These are phyloP conservation scores for Gloeostereum incarnatum DNA, from an alignment of 768 basidiomycete species.

Conservation along the genomic window DNA sequence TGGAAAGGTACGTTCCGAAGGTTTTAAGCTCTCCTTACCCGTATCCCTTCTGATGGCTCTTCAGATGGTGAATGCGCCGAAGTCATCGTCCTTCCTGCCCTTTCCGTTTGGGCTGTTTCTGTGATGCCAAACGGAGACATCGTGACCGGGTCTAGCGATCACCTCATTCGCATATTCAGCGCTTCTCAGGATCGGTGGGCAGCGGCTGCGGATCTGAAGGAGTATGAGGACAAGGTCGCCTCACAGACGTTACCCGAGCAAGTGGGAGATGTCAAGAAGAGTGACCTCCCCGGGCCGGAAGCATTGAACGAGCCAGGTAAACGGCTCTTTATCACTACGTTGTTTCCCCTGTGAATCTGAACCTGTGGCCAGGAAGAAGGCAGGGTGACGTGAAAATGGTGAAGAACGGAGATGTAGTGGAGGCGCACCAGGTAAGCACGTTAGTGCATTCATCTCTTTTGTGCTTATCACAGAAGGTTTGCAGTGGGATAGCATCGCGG, in stretches of 20 bases:
- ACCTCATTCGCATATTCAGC: conserved; percentile 81
- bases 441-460: neutral
- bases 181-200: conserved; percentile 67
- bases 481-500: conserved; percentile 78
- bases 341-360: neutral
- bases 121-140: conserved; percentile 88
- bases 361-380: conserved; percentile 58
- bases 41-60: neutral
- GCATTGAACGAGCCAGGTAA: conserved; percentile 65
- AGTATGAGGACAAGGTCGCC: conserved; percentile 68
- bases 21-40: conserved; percentile 2
- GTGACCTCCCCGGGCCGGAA: conserved; percentile 83
- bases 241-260: conserved; percentile 80
- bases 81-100: conserved; percentile 86
- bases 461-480: conserved; percentile 2
- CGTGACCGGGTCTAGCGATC: conserved; percentile 86
- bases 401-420: conserved; percentile 67
- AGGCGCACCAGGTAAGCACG: conserved; percentile 75
- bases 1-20: conserved; percentile 65
- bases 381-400: conserved; percentile 93
- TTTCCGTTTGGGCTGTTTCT: conserved; percentile 95
- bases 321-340: conserved; percentile 15
- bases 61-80: conserved; percentile 84
- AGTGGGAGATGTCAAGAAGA: conserved; percentile 88
- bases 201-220: conserved; percentile 48